Evolutionary conservation across 2,329 filamentous ascomycete species (phyloP), one percentile per base, ranked within the genome.

Genomic region (Arthrinium phaeospermum): DNA sequence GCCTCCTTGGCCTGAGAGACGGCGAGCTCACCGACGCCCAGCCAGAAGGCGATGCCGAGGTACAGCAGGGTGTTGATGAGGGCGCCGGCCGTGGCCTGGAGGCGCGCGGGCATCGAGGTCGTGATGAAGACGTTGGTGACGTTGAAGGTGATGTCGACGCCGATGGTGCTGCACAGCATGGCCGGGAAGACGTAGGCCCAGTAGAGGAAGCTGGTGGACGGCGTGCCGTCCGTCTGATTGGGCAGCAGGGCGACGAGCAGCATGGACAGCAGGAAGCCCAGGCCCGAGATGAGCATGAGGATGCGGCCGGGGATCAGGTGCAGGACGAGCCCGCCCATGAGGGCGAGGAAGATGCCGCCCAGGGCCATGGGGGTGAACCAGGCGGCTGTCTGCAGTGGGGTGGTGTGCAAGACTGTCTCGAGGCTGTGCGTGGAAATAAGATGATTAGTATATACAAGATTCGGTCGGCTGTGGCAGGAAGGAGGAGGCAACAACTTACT

Each of bases 101-200:
- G 86, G 16, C 88, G 86, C 5, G 85, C 85, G 0, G 93, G 92
- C 74, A 95, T 84, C 19, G 88, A 89, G 0, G 92, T 94, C 0
- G 92, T 94, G 79, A 94, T 92, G 81, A 93, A 95, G 73, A 95
- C 88, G 77, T 93, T 95, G 24, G 91, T 89, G 1, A 95, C 88
- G 78, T 92, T 94, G 82, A 92, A 95, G 8, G 90, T 90, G 71
- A 95, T 90, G 77, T 96, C 93, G 73, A 95, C 90, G 24, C 91
- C 92, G 46, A 95, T 85, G 0, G 93, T 95, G 16, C 87, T 88
- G 74, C 90, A 89, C 4, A 92, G 80, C 91, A 92, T 92, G 71
- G 89, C 84, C 0, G 93, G 91, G 77, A 95, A 94, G 30, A 94
- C 86, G 77, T 89, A 95, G 0, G 91, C 88, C 93, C 93, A 96